Evolutionary conservation across 2,329 filamentous ascomycete genomes (phyloP), one percentile per base, ranked within the genome.

Genomic region (Ophiocordyceps camponoti-rufipedis): DNA sequence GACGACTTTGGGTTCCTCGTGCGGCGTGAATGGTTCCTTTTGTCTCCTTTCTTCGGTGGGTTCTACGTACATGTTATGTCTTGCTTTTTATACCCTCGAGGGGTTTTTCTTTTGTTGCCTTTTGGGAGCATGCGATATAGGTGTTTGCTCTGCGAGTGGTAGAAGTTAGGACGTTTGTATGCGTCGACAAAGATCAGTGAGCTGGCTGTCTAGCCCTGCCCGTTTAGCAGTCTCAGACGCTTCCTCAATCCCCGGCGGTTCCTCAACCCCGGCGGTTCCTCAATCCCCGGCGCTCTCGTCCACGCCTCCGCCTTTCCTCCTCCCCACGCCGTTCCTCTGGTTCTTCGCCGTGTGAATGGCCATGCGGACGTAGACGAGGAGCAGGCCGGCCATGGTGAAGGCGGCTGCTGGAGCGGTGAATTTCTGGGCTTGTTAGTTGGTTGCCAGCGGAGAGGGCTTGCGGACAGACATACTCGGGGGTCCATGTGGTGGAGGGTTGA

Each of bases 331-430:
- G n/a, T n/a, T n/a, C n/a, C n/a, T n/a, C n/a, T 65, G 56, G 45
- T 55, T 56, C 41, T 61, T 56, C 14, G 64, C 64, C 8, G 58
- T 55, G 46, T 57, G 58, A 40, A 67, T 67, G 2, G 64, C 66
- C 33, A 44, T 31, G n/a, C 28, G n/a, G 28, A 35, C 18, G 23
- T 29, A 69, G 59, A 66, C 67, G 47, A 74, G 68, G 19, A 74
- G 58, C 12, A 74, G 55, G 42, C 63, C 60, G 4, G 71, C 71
- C 71, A 74, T 74, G 16, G 67, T 69, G 48, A 72, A 72, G 38
- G 71, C 71, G 16, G 71, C 71, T 19, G 68, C 55, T 9, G 71
- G 71, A 45, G 69, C 68, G 48, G 68, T 66, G 46, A 73, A 58
- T 35, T 59, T 66, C 67, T 69, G 1, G 5, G 8, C 19, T 28